Conservation (phyloP, 1,139 yeast species). For the Eremothecium gossypii region DNA sequence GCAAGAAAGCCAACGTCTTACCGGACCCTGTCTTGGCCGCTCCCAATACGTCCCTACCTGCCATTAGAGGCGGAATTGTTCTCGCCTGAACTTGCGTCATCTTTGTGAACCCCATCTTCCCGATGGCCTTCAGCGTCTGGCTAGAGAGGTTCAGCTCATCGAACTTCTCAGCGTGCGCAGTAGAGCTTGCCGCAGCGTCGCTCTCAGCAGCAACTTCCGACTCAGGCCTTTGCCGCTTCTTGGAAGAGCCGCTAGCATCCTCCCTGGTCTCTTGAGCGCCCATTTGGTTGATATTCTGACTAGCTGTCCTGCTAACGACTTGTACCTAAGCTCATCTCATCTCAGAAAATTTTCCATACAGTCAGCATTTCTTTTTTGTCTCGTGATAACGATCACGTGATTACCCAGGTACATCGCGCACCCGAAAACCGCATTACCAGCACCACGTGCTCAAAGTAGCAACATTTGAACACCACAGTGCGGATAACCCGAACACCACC, state of each 20-base stretch:
- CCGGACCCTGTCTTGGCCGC: constrained; percentile 99
- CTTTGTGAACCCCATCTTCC: constrained; percentile 75
- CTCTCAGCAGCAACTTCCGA: neutral
- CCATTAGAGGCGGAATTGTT: constrained; percentile 88
- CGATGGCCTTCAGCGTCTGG: constrained; percentile 71
- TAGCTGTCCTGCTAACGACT: neutral
- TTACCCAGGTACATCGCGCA: too few relatives aligned
- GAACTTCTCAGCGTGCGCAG: constrained; percentile 30
- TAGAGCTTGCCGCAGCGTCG: neutral
- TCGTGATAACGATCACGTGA: neutral
- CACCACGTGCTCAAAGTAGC: neutral
- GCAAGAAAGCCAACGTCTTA: constrained; percentile 86
- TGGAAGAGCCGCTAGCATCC: neutral
- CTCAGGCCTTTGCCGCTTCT: neutral
- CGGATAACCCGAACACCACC: too few relatives aligned
- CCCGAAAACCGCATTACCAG: neutral
- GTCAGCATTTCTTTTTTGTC: neutral
- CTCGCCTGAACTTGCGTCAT: constrained; percentile 93
- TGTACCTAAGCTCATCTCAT: neutral
- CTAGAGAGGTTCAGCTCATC: constrained; percentile 62
- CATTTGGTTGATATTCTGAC: neutral
- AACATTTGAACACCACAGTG: neutral
- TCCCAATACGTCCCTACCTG: constrained; percentile 92
- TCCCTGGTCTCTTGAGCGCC: neutral
- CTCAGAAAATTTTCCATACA: neutral